Evolutionary conservation across 106 monocot species (phyloP).

Genomic region (Posidonia australis): DNA sequence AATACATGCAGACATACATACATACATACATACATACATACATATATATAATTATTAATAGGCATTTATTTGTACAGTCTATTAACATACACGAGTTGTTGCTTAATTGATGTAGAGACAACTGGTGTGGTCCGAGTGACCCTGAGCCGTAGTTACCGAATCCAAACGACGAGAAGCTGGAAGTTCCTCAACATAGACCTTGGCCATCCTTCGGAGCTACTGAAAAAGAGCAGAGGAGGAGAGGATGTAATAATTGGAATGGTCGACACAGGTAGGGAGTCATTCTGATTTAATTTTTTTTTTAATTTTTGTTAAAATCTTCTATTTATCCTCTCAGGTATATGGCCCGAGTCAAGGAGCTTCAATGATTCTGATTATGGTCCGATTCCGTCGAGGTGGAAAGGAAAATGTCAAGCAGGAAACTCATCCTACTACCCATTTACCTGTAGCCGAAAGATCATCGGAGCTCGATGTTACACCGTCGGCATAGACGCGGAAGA

Average conservation of each 20-base stretch:
- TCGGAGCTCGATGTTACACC: slow-evolving; percentile 21
- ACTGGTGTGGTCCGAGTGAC: slow-evolving; percentile 39
- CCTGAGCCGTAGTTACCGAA: slow-evolving; percentile 32
- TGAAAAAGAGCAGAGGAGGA: slow-evolving; percentile 32
- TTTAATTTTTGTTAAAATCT: background rate
- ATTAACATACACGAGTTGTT: background rate
- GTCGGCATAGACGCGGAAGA: background rate
- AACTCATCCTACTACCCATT: background rate
- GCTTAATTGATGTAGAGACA: slow-evolving; percentile 18
- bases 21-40: background rate
- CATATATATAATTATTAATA: background rate
- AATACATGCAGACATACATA: background rate
- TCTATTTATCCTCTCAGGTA: slow-evolving; percentile 19
- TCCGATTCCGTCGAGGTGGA: slow-evolving; percentile 43
- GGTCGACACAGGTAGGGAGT: slow-evolving; percentile 43
- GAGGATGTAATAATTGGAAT: slow-evolving; percentile 51
- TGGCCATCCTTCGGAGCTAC: slow-evolving; percentile 11
- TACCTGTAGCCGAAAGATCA: slow-evolving; percentile 23
- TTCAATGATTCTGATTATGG: slow-evolving; percentile 36
- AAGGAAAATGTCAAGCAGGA: slow-evolving; percentile 32
- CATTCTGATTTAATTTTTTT: background rate
- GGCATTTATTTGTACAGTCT: background rate
- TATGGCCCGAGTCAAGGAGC: slow-evolving; percentile 65
- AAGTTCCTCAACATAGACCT: slow-evolving; percentile 42
- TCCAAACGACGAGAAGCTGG: slow-evolving; percentile 72